Base-by-base conservation (phyloP, 2,329 filamentous ascomycete species). In the Alternaria brassicae region DNA sequence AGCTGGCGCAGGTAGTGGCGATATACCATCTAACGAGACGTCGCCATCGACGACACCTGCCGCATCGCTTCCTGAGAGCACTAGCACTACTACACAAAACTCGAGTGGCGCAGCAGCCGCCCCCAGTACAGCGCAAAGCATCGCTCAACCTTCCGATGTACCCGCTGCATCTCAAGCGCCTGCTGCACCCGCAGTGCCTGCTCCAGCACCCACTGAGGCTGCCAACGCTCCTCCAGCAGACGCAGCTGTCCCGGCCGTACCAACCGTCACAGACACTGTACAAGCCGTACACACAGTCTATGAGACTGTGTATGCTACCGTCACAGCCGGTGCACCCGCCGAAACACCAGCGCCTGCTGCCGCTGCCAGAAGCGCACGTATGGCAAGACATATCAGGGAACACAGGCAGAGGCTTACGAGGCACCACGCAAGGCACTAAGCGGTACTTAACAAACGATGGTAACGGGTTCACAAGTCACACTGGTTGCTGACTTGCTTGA, bases 271-370 rank as follows among this genome's bases (percentile, higher is more conserved):
- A 10, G 32, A 62, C 6, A 54, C 36, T 5, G 56, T 53, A 4
- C 45, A 37, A 6, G 51, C 56, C 4, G 30, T 61, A 36, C 54
- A 60, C 19, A 69, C 66, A 2, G 53, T 68, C 8, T 65, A 64
- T 13, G 28, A 68, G 15, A 70, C 68, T 0, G 53, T 67, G 1
- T 68, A 66, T 27, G 52, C 56, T 15, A 68, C 67, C 4, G 65
- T 65, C 3, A 48, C 66, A 1, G 56, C 56, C 17, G 55, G 49
- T 9, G 45, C 63, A 6, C 44, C 44, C 4, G 52, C 42, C 25
- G 60, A 50, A 4, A 68, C 66, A 17, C 56, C 65, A 6, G 47
- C 56, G 4, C 58, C 64, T 4, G 58, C 54, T 4, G 55, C 56
- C 13, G 60, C 51, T 6, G 40, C 57, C 40, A 56, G 36, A 8